Base-by-base conservation (phyloP, 768 basidiomycete genomes). In the Pisolithus sp. region DNA sequence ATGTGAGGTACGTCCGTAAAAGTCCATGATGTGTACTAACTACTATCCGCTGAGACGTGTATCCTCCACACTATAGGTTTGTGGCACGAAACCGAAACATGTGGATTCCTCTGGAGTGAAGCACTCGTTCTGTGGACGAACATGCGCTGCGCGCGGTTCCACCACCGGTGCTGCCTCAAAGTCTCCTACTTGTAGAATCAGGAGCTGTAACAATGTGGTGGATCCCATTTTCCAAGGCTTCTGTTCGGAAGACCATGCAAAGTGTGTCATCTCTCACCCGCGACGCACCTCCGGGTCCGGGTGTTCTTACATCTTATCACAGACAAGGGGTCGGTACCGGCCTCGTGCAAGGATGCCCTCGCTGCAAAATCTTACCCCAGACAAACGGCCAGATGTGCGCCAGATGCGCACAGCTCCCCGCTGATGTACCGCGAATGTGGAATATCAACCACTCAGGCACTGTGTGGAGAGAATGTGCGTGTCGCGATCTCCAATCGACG, bases 81-180 rank as follows among this genome's bases (percentile, higher is more conserved):
- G 83, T 65, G 76, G 78, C 13, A 71, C 71, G 53, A 82, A 75
- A 62, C 80, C 81, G 13, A 84, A 80, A 69, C 83, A 76, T 61
- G 65, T 80, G n/a, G 83, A 83, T 57, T 30, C 60, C n/a, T 74
- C 77, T 53, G 83, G 82, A 17, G 65, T 71, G 54, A 73, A 73
- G 55, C 81, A 83, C 58, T 73, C 76, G 30, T 85, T 78, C 61
- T 84, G 82, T 59, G 74, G 83, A 57, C 79, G 73, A 57, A 80
- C 76, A 46, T 84, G 82, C 60, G 82, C 46, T 34, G 44, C 82
- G 49, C 71, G 79, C 43, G 74, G 31, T 28, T 20, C 21, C 39
- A 51, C 59, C 31, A 49, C 67, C 34, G 59, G 59, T 54, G 73
- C 70, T 53, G 71, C 67, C 39, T 58, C 67, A 39, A 70, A 61